Base-by-base conservation (phyloP, 805 yeast genomes). In the Nakazawaea holstii region DNA sequence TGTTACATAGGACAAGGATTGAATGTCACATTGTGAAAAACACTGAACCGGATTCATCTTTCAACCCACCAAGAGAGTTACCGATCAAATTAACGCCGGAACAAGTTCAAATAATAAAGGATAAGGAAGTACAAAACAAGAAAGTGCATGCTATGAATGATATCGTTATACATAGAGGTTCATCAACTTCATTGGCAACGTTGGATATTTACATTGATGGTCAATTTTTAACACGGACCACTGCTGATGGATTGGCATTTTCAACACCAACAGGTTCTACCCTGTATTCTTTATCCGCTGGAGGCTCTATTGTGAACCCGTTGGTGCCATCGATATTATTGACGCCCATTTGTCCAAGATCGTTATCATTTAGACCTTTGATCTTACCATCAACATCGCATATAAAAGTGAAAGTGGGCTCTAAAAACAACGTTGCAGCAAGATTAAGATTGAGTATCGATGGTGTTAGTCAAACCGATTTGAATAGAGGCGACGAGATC, bases 191-290 rank as follows among this genome's bases (percentile, higher is more conserved):
- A 58, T 72, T 92, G 52, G 81, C 94, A 2, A 80, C 86, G 45
- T 69, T 92, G 50, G 97, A 91, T 54, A 82, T 92, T n/a, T 80
- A 74, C 53, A 84, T 91, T 27, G 94, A 91, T 62, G 89, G 87
- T 20, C 84, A 86, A 60, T 85, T 83, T 58, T 68, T 92, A 46
- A 92, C 98, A 7, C 79, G 91, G 45, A 90, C 97, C 4, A 86
- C 92, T 0, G 96, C 95, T 1, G 98, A 92, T 64, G 98, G 98
- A 35, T 75, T 91, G 8, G 79, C 82, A 5, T 72, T 89, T 40
- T 76, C 94, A 2, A 87, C 97, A 0, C 98, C 98, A 14, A 91
- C 97, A 0, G 98, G 98, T 0, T 87, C 96, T 8, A 91, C 97
- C 0, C 97, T 97, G 0, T 91, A 91, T 59, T 87, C 96, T 0